These are phyloP conservation scores for Escovopsis sp. DNA, from an alignment of 2,329 filamentous ascomycete genomes.

Conservation along the genomic window DNA sequence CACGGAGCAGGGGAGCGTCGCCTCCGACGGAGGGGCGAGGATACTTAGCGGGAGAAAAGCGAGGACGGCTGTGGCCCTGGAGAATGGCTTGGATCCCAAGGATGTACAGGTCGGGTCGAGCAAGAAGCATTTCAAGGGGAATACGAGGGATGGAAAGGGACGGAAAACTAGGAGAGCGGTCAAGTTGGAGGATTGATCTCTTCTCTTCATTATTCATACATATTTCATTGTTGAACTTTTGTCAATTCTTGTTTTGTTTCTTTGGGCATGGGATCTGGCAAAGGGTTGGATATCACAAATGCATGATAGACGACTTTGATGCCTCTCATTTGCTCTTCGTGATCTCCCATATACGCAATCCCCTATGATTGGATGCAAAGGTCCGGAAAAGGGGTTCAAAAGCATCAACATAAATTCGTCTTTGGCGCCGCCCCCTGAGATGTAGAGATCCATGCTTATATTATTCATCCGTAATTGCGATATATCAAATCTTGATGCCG, in stretches of 20 bases:
- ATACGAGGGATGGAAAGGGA: constrained; percentile 43
- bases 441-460: too few relatives aligned
- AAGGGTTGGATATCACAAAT: background rate
- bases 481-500: background rate
- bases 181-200: constrained; percentile 1
- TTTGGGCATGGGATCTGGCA: background rate
- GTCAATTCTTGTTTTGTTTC: background rate
- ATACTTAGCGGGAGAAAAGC: constrained; percentile 72
- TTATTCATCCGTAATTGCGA: too few relatives aligned
- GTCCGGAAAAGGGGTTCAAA: too few relatives aligned
- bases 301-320: background rate
- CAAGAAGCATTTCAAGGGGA: constrained; percentile 95
- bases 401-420: too few relatives aligned
- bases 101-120: constrained; percentile 51
- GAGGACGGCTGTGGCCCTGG: constrained; percentile 63
- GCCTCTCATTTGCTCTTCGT: background rate
- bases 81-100: constrained; percentile 70
- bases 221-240: background rate
- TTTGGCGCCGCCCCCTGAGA: too few relatives aligned
- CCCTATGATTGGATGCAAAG: background rate
- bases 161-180: constrained; percentile 23
- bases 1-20: constrained; percentile 53
- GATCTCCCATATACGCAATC: background rate
- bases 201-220: too few relatives aligned
- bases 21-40: constrained; percentile 29